These are phyloP conservation scores for Trematosphaeria pertusa DNA, from an alignment of 2,329 filamentous ascomycete genomes.

Conservation along the genomic window DNA sequence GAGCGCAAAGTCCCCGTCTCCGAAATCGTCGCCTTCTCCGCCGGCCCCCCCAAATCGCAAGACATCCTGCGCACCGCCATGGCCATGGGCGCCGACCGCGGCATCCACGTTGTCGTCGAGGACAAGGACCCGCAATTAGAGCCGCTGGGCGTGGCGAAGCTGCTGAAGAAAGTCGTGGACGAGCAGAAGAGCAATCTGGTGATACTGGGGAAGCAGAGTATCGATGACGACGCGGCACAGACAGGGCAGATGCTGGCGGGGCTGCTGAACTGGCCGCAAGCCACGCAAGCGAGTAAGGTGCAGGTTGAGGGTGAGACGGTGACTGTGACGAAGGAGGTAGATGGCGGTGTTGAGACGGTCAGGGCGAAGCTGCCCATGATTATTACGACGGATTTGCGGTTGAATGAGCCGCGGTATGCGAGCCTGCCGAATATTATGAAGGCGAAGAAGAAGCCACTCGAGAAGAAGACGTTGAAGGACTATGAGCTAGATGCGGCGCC, in stretches of 20 bases:
- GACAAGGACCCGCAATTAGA: conserved; percentile 74
- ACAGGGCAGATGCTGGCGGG: conserved; percentile 98
- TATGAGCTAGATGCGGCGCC: conserved; percentile 73
- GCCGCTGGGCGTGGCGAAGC: conserved; percentile 88
- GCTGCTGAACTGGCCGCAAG: conserved; percentile 89
- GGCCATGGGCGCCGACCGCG: conserved; percentile 97
- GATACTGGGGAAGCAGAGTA: conserved; percentile 95
- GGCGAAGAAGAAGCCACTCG: conserved; percentile 99
- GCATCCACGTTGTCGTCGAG: conserved; percentile 72
- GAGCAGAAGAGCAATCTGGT: conserved; percentile 90
- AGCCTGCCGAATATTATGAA: conserved; percentile 99
- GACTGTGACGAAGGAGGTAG: conserved; percentile 87
- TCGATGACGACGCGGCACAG: conserved; percentile 94
- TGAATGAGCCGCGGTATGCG: conserved; percentile 95
- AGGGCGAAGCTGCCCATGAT: conserved; percentile 86
- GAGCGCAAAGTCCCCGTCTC: conserved; percentile 79
- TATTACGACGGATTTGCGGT: conserved; percentile 89
- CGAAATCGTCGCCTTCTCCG: conserved; percentile 89
- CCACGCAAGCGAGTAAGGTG: conserved; percentile 89
- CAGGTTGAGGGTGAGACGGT: conserved; percentile 75
- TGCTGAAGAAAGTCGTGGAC: conserved; percentile 80
- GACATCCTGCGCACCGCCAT: conserved; percentile 95
- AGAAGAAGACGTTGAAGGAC: conserved; percentile 87
- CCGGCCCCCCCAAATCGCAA: conserved; percentile 84
- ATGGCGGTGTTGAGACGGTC: conserved; percentile 92